These are phyloP conservation scores for Trichoderma koningiopsis DNA, from an alignment of 2,329 filamentous ascomycete genomes.

Conservation along the genomic window DNA sequence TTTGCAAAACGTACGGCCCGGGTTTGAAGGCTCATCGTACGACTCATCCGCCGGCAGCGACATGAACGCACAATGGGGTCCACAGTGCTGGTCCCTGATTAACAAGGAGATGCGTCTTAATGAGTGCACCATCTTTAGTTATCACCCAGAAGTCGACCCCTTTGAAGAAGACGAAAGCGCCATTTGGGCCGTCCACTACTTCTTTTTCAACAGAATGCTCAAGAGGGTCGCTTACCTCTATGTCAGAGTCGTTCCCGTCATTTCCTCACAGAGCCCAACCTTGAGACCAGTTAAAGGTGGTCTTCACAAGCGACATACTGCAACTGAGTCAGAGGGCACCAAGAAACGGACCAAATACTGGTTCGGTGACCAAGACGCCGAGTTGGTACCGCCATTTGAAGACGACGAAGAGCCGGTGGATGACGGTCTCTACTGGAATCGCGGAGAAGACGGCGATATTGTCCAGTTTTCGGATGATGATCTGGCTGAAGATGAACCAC, in stretches of 20 bases:
- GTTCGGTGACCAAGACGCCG: slow-evolving; percentile 70
- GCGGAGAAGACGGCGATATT: slow-evolving; percentile 60
- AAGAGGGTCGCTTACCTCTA: slow-evolving; percentile 96
- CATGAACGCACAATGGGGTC: slow-evolving; percentile 73
- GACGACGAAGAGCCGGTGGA: slow-evolving; percentile 53
- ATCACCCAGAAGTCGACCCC: slow-evolving; percentile 84
- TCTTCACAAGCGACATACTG: slow-evolving; percentile 34
- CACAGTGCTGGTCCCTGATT: slow-evolving; percentile 87
- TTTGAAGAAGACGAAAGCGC: slow-evolving; percentile 90
- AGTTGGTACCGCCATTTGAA: slow-evolving; percentile 48
- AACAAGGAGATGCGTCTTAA: slow-evolving; percentile 93
- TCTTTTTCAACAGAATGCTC: slow-evolving; percentile 92
- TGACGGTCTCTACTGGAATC: slow-evolving; percentile 59
- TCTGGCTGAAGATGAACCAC: slow-evolving; percentile 41
- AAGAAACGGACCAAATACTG: slow-evolving; percentile 83
- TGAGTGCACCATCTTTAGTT: slow-evolving; percentile 87
- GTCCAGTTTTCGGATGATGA: slow-evolving; percentile 57
- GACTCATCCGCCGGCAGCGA: slow-evolving; percentile 46
- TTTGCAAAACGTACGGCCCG: slow-evolving; percentile 80
- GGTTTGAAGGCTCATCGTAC: slow-evolving; percentile 50
- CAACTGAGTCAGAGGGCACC: slow-evolving; percentile 41
- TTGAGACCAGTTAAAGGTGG: slow-evolving; percentile 41
- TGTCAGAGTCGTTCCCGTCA: slow-evolving; percentile 81
- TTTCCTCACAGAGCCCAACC: slow-evolving; percentile 63
- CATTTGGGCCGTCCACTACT: slow-evolving; percentile 95